Conservation (phyloP, 805 yeast genomes). For the Wickerhamomyces hampshirensis region DNA sequence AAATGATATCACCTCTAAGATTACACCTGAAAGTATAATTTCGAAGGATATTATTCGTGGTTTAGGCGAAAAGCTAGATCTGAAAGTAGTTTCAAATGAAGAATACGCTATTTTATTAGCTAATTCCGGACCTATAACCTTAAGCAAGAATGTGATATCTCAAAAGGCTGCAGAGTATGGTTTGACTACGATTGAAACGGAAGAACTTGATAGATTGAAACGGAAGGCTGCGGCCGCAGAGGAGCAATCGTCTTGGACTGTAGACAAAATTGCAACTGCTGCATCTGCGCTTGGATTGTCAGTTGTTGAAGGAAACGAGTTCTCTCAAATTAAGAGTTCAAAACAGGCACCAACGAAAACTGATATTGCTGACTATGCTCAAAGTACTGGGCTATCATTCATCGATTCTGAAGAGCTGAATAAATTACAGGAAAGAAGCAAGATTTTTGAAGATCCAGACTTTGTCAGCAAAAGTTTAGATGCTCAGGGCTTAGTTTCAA, state of each 20-base stretch:
- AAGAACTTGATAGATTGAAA: constrained; percentile 5
- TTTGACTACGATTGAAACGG: constrained; percentile 19
- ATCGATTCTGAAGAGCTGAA: constrained; percentile 11
- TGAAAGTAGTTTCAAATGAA: constrained; percentile 21
- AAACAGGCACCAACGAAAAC: constrained; percentile 9
- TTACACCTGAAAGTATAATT: constrained; percentile 7
- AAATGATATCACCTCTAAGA: constrained; percentile 2
- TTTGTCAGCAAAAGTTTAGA: background rate
- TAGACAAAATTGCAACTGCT: constrained; percentile 2
- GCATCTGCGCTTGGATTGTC: constrained; percentile 8
- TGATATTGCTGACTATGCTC: constrained; percentile 14
- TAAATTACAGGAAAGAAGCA: constrained; percentile 9
- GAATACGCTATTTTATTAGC: constrained; percentile 17
- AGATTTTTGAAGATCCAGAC: background rate
- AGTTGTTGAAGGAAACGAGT: background rate
- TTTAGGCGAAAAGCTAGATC: constrained; percentile 9
- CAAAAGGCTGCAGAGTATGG: constrained; percentile 25
- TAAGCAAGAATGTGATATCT: constrained; percentile 8
- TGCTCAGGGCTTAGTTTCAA: constrained; percentile 1
- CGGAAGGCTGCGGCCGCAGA: background rate
- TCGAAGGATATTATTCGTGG: constrained; percentile 11
- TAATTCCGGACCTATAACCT: constrained; percentile 3
- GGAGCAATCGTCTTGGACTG: background rate
- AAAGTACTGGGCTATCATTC: constrained; percentile 15
- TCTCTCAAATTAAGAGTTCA: background rate